Percentiles rank a stretch among this genome's conserved stretches.
Evolutionary conservation across 371 early-diverging fungal species (phyloP).

Genomic region (Dichotomocladium elegans): DNA sequence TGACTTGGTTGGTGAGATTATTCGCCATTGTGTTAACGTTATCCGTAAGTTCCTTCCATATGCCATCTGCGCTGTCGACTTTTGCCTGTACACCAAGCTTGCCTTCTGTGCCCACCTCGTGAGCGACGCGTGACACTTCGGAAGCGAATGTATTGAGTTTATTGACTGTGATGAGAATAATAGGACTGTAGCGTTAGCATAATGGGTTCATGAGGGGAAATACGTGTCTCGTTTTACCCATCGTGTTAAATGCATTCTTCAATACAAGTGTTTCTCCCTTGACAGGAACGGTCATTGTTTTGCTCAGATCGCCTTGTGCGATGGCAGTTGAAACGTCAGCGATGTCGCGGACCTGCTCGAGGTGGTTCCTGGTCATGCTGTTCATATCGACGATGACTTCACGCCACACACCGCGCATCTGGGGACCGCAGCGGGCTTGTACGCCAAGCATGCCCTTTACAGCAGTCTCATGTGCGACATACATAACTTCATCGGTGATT

Average conservation of each 20-base stretch:
- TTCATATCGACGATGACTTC: constrained; percentile 69
- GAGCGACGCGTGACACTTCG: constrained; percentile 36
- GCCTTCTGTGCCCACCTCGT: constrained; percentile 34
- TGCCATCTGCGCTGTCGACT: constrained; percentile 44
- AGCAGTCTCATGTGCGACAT: constrained; percentile 59
- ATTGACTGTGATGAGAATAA: constrained; percentile 15
- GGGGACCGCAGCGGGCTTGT: constrained; percentile 42
- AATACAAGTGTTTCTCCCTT: constrained; percentile 66
- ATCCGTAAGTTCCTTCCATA: constrained; percentile 57
- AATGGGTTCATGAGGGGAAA: too few species aligned
- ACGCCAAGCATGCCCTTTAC: constrained; percentile 65
- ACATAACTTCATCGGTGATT: constrained; percentile 53
- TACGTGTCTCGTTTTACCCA: constrained; percentile 45
- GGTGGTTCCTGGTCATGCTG: constrained; percentile 60
- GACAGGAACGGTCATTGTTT: constrained; percentile 64
- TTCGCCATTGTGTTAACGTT: constrained; percentile 43
- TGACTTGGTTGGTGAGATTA: constrained; percentile 47
- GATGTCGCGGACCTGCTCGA: constrained; percentile 71
- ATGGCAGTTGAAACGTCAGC: constrained; percentile 71
- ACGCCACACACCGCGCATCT: constrained; percentile 64
- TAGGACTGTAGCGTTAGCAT: too few species aligned
- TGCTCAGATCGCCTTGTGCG: constrained; percentile 67
- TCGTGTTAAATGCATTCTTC: constrained; percentile 70
- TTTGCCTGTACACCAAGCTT: constrained; percentile 27
- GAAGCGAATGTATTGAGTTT: constrained; percentile 28